These are phyloP conservation scores for Coriolopsis trogii DNA, from an alignment of 1,284 basidiomycete species.

Conservation along the genomic window DNA sequence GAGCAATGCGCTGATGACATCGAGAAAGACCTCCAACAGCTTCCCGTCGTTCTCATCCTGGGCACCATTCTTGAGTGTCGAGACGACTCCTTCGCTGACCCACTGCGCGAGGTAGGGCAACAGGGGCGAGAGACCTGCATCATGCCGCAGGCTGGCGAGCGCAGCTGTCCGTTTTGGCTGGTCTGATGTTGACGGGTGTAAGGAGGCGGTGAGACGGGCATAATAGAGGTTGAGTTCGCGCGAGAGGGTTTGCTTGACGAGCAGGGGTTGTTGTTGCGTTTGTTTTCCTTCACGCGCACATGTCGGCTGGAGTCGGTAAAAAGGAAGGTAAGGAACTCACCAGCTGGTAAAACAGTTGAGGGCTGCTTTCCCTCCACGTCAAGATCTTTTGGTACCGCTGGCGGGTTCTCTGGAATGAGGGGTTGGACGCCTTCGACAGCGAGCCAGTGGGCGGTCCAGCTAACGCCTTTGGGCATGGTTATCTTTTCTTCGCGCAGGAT, in stretches of 20 bases:
- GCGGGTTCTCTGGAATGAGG: constrained; percentile 94
- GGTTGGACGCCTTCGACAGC: constrained; percentile 98
- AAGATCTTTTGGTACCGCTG: constrained; percentile 67
- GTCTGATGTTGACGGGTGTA: constrained; percentile 67
- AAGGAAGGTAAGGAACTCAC: constrained; percentile 34
- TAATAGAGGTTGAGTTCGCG: constrained; percentile 97
- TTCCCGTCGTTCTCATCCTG: constrained; percentile 65
- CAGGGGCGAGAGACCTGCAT: constrained; percentile 93
- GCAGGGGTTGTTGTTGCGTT: constrained; percentile 58
- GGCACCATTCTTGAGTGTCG: constrained; percentile 59
- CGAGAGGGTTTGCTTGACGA: constrained; percentile 92
- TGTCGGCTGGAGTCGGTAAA: constrained; percentile 34
- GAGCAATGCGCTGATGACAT: constrained; percentile 81
- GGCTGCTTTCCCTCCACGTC: constrained; percentile 36
- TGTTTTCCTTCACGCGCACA: constrained; percentile 40
- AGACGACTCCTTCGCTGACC: constrained; percentile 89
- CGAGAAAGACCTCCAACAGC: constrained; percentile 77
- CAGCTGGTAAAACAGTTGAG: constrained; percentile 30
- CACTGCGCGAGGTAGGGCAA: constrained; percentile 95
- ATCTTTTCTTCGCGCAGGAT: constrained; percentile 85
- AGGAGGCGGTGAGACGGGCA: constrained; percentile 85
- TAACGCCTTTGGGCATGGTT: constrained; percentile 73
- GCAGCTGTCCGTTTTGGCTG: constrained; percentile 81
- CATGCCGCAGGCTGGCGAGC: constrained; percentile 84
- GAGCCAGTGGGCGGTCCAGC: constrained; percentile 94